These are phyloP conservation scores for Oryza nivara DNA, from an alignment of 176 grass and related monocot genomes.

Conservation along the genomic window DNA sequence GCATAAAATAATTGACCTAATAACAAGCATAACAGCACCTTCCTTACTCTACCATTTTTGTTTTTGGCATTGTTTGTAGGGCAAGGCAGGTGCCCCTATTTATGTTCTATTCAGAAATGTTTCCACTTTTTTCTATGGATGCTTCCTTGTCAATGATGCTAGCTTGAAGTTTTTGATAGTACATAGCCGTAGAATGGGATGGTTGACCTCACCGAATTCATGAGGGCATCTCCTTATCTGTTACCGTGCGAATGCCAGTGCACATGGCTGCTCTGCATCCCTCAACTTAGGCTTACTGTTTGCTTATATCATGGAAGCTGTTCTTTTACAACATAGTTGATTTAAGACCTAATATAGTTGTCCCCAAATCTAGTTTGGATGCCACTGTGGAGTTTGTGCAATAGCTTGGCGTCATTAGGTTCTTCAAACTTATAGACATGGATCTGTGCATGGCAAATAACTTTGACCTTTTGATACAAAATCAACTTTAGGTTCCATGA, in stretches of 20 bases:
- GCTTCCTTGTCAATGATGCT: slow-evolving; percentile 17
- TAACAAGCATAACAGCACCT: background rate
- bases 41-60: slow-evolving; percentile 5
- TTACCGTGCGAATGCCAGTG: background rate
- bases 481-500: background rate
- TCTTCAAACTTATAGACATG: background rate
- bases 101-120: slow-evolving; percentile 6
- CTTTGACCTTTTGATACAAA: slow-evolving; percentile 2
- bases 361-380: slow-evolving; percentile 4
- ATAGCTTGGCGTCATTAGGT: background rate
- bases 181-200: background rate
- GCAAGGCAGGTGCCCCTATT: slow-evolving; percentile 9
- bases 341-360: background rate
- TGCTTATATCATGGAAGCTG: background rate
- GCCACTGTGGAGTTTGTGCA: background rate
- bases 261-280: background rate
- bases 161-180: background rate
- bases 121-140: slow-evolving; percentile 14
- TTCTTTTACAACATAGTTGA: slow-evolving; percentile 1
- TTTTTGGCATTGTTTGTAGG: slow-evolving; percentile 9
- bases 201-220: no score
- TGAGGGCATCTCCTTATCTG: background rate
- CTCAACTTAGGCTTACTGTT: background rate
- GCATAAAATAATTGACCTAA: background rate
- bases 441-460: background rate